Conservation (phyloP, 2,329 filamentous ascomycete genomes). For the Colletotrichum chrysophilum region DNA sequence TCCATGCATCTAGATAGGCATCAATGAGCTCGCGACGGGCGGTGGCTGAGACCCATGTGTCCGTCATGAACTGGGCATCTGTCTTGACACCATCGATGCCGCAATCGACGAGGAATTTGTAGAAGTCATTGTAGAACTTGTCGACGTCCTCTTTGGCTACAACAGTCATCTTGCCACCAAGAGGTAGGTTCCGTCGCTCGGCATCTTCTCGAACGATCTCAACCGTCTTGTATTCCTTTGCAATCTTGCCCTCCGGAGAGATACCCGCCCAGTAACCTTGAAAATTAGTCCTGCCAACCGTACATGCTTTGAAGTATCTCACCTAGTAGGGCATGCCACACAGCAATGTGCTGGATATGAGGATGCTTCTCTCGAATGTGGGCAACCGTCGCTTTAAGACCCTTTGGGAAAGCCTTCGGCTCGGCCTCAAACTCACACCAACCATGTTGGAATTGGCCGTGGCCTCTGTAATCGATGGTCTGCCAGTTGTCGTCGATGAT, state of each 20-base stretch:
- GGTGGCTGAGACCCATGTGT: constrained; percentile 72
- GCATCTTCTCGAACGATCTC: constrained; percentile 57
- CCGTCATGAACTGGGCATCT: constrained; percentile 89
- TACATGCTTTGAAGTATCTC: constrained; percentile 1
- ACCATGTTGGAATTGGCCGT: constrained; percentile 61
- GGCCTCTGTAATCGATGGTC: constrained; percentile 62
- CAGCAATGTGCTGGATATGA: constrained; percentile 81
- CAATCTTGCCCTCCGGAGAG: constrained; percentile 74
- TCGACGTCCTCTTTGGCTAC: constrained; percentile 76
- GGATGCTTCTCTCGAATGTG: constrained; percentile 73
- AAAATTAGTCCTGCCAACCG: not conserved
- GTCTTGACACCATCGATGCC: constrained; percentile 92
- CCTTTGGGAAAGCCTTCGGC: constrained; percentile 76
- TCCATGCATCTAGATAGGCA: constrained; percentile 87
- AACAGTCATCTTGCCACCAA: constrained; percentile 72
- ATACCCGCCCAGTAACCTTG: constrained; percentile 90
- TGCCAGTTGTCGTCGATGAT: constrained; percentile 99
- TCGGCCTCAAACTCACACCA: constrained; percentile 92
- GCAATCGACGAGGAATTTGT: constrained; percentile 74
- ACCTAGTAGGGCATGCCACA: constrained; percentile 86
- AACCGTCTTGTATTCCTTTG: constrained; percentile 78
- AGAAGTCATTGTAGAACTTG: constrained; percentile 90
- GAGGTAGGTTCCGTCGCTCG: constrained; percentile 49
- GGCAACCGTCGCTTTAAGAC: constrained; percentile 73
- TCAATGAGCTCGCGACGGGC: constrained; percentile 75